Evolutionary conservation across 306 rosid species (phyloP), one percentile per base, ranked within the genome.

Genomic region (Dicorynia guianensis): DNA sequence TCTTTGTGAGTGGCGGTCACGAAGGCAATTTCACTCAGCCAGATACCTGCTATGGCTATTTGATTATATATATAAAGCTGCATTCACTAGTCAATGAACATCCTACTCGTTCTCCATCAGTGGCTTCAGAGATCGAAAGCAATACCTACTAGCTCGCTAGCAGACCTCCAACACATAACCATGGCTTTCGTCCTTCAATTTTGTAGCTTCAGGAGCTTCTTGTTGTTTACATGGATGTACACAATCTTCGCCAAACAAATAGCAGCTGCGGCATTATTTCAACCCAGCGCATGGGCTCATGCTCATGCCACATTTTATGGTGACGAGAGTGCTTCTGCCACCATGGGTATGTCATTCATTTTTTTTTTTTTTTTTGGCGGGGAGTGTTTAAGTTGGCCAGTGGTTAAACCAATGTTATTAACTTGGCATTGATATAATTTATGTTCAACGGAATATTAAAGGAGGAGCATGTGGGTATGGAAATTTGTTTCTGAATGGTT

Each of bases 391-490:
- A n/a, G n/a, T n/a, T 25, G 30, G 30, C 2, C 30, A 25, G 2
- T 25, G 2, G 30, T 18, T 11, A 69, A 60, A 49, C 53, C n/a
- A 49, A 8, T 20, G 39, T 20, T 39, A 52, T 18, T 25, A 25
- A 25, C 30, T 47, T 66, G 18, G 46, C 18, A 69, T 19, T 62
- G 8, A 61, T 35, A 0, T 79, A 3, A 36, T 25, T 25, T 25
- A 25, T 25, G 30, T 25, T 1, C 2, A 25, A 25, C 2, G 30
- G 30, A 25, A 25, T 25, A 25, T 53, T 57, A 36, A 33, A 90
- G 97, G 97, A 40, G 98, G 96, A 80, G 97, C 97, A 71, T 92
- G 97, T 78, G 96, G 97, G 20, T 92, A 91, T 15, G 98, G 98
- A 5, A 90, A 95, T 81, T 78, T 95, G 86, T 83, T 90, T 66